These are phyloP conservation scores for Fusarium scirpi DNA, from an alignment of 2,329 filamentous ascomycete genomes.

Conservation along the genomic window DNA sequence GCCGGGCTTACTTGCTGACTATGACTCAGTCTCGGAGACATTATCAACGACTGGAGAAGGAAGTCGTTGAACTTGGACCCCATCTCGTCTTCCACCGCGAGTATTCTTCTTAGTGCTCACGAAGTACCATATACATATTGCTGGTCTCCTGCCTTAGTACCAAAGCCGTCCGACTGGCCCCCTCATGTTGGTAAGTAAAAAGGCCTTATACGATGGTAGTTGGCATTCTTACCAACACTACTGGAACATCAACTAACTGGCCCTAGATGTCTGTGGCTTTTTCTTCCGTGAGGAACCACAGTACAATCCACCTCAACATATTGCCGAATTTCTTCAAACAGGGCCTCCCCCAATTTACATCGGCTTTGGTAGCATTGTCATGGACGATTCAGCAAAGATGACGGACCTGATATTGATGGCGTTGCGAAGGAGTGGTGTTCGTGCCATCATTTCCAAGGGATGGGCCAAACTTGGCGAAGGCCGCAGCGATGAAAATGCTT, in stretches of 20 bases:
- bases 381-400: neutral
- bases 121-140: constrained; percentile 82
- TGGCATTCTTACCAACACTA: no score
- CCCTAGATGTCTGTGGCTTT: neutral
- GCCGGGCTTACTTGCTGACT: neutral
- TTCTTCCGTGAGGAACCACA: neutral
- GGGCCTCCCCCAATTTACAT: neutral
- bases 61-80: constrained; percentile 77
- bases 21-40: constrained; percentile 68
- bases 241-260: no score
- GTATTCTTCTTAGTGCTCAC: constrained; percentile 72
- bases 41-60: constrained; percentile 79
- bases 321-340: neutral
- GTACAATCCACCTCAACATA: neutral
- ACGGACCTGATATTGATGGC: neutral
- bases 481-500: no score
- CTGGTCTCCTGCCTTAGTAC: constrained; percentile 74
- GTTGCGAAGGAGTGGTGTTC: neutral
- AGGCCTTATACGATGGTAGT: no score
- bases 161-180: constrained; percentile 76
- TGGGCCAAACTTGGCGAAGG: neutral
- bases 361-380: neutral
- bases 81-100: constrained; percentile 81
- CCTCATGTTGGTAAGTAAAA: constrained; percentile 67
- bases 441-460: neutral